phyloP scores from a whole-genome alignment of 2,329 filamentous ascomycete genomes.

The Monosporascus sp. region DNA sequence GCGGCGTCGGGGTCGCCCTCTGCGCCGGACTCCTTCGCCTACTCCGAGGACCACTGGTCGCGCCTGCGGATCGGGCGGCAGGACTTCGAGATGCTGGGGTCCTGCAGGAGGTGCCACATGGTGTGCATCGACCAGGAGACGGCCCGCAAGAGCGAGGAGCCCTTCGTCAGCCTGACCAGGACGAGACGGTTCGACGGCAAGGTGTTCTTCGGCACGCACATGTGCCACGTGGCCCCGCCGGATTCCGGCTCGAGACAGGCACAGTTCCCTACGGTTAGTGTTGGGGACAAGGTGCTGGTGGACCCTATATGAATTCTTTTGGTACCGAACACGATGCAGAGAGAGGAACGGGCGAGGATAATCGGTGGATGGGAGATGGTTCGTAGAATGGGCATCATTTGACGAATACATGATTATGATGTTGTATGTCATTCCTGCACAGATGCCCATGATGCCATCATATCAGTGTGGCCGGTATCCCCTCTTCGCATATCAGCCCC shows the following conservation, averaged over 20 bases:
- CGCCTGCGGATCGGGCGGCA: constrained; percentile 60
- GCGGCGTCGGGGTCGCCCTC: background rate
- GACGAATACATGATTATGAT: no score
- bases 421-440: no score
- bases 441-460: no score
- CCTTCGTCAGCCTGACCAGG: constrained; percentile 82
- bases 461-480: no score
- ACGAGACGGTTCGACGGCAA: constrained; percentile 78
- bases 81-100: constrained; percentile 67
- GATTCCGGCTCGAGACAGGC: constrained; percentile 18
- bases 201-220: constrained; percentile 85
- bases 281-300: constrained; percentile 39
- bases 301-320: constrained; percentile 11
- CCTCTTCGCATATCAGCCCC: no score
- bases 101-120: constrained; percentile 91
- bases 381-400: no score
- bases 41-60: constrained; percentile 76
- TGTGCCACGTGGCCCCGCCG: constrained; percentile 40
- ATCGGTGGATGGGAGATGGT: no score
- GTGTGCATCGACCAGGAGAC: constrained; percentile 87
- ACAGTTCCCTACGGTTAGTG: constrained; percentile 40
- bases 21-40: constrained; percentile 49
- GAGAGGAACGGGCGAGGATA: no score
- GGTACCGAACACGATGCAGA: no score
- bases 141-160: constrained; percentile 72